phyloP scores from a whole-genome alignment of 306 rosid species.

The Quercus bicolor region DNA sequence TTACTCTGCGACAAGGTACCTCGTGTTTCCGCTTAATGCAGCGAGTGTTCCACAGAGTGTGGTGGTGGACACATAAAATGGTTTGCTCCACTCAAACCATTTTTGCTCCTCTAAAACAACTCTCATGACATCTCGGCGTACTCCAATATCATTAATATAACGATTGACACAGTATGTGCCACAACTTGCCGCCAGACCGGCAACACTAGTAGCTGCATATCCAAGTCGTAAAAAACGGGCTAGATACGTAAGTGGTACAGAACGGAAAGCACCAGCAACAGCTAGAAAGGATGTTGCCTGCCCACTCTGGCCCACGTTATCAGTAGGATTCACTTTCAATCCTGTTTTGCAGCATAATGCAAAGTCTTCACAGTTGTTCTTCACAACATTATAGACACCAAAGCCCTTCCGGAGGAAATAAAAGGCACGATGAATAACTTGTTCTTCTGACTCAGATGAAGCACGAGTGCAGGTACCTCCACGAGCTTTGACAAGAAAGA shows the following conservation, averaged over 20 bases:
- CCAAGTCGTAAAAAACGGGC: constrained; percentile 31
- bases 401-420: constrained; percentile 68
- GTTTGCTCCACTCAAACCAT: too few species aligned
- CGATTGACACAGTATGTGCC: constrained; percentile 44
- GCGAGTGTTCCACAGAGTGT: too few species aligned
- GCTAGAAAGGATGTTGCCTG: constrained; percentile 53
- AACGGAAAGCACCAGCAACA: constrained; percentile 24
- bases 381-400: constrained; percentile 47
- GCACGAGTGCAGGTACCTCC: too few species aligned
- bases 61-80: too few species aligned
- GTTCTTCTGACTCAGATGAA: too few species aligned
- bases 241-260: neutral
- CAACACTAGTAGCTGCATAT: neutral
- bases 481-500: too few species aligned
- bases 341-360: constrained; percentile 87
- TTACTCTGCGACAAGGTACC: neutral
- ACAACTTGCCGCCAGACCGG: constrained; percentile 26
- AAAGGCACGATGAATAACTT: neutral
- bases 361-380: constrained; percentile 78
- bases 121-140: constrained; percentile 44
- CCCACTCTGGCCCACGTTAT: constrained; percentile 47
- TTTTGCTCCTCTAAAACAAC: too few species aligned
- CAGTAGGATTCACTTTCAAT: constrained; percentile 31
- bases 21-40: too few species aligned
- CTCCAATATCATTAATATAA: constrained; percentile 46